phyloP scores from a whole-genome alignment of 495 filamentous ascomycete genomes.

The Penicillium longicatenatum region DNA sequence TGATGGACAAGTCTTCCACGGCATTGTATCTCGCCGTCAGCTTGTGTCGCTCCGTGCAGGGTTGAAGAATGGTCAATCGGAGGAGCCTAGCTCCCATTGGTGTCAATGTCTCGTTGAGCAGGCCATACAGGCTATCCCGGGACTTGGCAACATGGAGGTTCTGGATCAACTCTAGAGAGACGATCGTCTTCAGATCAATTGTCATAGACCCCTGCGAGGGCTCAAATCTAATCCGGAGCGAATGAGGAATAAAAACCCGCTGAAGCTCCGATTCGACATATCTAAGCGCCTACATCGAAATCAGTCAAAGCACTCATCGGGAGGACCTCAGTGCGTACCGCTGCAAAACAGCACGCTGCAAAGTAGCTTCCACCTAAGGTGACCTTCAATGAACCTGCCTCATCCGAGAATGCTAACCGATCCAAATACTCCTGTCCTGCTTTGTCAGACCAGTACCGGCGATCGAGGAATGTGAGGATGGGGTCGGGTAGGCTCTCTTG shows the following conservation, averaged over 20 bases:
- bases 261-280: slow-evolving; percentile 71
- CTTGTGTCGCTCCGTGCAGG: slow-evolving; percentile 69
- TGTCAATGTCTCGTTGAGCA: slow-evolving; percentile 82
- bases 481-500: slow-evolving; percentile 62
- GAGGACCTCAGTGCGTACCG: slow-evolving; percentile 54
- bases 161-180: slow-evolving; percentile 85
- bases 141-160: slow-evolving; percentile 77
- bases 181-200: slow-evolving; percentile 84
- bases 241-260: slow-evolving; percentile 70
- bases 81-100: slow-evolving; percentile 86
- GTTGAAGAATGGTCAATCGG: slow-evolving; percentile 82
- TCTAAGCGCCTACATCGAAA: slow-evolving; percentile 63
- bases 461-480: slow-evolving; percentile 66
- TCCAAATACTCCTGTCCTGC: slow-evolving; percentile 78
- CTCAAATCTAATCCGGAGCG: slow-evolving; percentile 82
- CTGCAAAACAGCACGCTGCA: slow-evolving; percentile 84
- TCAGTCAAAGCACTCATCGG: slow-evolving; percentile 24
- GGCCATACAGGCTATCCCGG: slow-evolving; percentile 75
- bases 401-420: slow-evolving; percentile 71
- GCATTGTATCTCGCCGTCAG: slow-evolving; percentile 75
- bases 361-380: slow-evolving; percentile 85
- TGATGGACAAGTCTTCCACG: slow-evolving; percentile 77
- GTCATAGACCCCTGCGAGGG: slow-evolving; percentile 94
- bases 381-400: slow-evolving; percentile 76
- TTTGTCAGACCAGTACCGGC: slow-evolving; percentile 87